A percentile compares a stretch with the other conserved stretches of the same genome.
Evolutionary conservation across 2,329 filamentous ascomycete genomes (phyloP).

Genomic region (Coleophoma cylindrospora): DNA sequence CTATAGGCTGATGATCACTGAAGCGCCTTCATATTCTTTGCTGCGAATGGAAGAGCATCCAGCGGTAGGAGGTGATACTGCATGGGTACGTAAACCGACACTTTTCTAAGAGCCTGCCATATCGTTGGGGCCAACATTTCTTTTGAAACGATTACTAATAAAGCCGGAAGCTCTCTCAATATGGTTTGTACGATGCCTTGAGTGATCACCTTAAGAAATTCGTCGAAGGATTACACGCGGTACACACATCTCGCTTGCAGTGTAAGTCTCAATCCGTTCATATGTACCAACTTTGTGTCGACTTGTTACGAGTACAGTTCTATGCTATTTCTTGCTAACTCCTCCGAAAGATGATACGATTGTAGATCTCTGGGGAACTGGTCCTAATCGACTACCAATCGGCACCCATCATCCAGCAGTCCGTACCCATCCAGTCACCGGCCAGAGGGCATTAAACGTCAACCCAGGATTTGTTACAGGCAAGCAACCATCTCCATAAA

Average conservation of each 20-base stretch:
- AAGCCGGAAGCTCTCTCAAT: constrained; percentile 38
- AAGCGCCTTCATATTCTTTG: constrained; percentile 42
- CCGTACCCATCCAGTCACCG: constrained; percentile 42
- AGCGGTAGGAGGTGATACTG: constrained; percentile 71
- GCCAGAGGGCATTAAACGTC: constrained; percentile 39
- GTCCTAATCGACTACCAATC: constrained; percentile 37
- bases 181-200: constrained; percentile 39
- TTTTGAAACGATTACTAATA: too few relatives aligned
- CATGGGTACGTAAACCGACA: constrained; percentile 33
- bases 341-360: constrained; percentile 34
- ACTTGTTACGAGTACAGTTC: too few relatives aligned
- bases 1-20: not conserved
- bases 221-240: constrained; percentile 36
- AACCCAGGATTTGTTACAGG: constrained; percentile 41
- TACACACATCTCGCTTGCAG: constrained; percentile 40
- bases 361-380: constrained; percentile 36
- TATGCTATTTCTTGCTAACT: not conserved
- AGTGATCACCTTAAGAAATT: constrained; percentile 37
- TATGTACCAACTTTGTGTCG: not conserved
- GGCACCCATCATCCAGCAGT: constrained; percentile 44
- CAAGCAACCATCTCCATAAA: constrained; percentile 8
- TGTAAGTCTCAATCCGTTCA: constrained; percentile 13
- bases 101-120: too few relatives aligned
- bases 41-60: constrained; percentile 46
- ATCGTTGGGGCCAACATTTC: too few relatives aligned